Percentiles rank a stretch among this genome's conserved stretches.
Evolutionary conservation across 2,329 filamentous ascomycete species (phyloP).

Genomic region (Penicillium sp.): DNA sequence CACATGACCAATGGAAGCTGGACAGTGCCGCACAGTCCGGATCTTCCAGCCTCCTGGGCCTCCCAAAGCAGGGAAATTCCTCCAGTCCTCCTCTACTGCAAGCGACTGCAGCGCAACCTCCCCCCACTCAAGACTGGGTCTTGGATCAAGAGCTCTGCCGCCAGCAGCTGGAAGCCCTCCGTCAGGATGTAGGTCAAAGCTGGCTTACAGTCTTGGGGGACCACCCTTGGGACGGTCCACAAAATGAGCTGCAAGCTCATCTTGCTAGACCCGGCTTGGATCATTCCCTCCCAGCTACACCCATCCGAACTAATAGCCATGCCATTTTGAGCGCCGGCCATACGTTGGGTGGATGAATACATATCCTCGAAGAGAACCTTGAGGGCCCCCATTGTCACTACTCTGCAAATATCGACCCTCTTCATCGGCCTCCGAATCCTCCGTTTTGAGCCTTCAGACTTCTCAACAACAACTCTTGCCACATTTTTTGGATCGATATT

Average conservation of each 20-base stretch:
- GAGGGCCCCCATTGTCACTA: neutral
- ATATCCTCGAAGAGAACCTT: neutral
- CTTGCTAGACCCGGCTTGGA: constrained; percentile 33
- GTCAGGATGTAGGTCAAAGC: constrained; percentile 79
- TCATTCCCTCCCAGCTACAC: constrained; percentile 33
- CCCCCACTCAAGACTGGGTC: constrained; percentile 33
- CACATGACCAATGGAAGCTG: constrained; percentile 32
- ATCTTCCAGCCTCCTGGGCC: constrained; percentile 24
- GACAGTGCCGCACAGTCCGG: constrained; percentile 32
- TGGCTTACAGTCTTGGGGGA: constrained; percentile 87
- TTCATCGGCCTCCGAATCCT: neutral
- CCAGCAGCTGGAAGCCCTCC: constrained; percentile 81
- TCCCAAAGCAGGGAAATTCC: constrained; percentile 17
- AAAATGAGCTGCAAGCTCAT: constrained; percentile 31
- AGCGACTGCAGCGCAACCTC: constrained; percentile 23
- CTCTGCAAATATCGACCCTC: neutral
- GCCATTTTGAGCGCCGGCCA: constrained; percentile 44
- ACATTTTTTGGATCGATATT: constrained; percentile 1
- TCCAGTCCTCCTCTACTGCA: constrained; percentile 18
- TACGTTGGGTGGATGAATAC: constrained; percentile 33
- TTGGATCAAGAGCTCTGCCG: constrained; percentile 74
- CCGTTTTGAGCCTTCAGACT: neutral
- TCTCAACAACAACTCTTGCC: neutral
- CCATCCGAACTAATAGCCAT: constrained; percentile 39
- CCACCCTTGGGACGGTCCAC: constrained; percentile 56